Base-by-base conservation (phyloP, 768 basidiomycete species). In the Astraeus odoratus region DNA sequence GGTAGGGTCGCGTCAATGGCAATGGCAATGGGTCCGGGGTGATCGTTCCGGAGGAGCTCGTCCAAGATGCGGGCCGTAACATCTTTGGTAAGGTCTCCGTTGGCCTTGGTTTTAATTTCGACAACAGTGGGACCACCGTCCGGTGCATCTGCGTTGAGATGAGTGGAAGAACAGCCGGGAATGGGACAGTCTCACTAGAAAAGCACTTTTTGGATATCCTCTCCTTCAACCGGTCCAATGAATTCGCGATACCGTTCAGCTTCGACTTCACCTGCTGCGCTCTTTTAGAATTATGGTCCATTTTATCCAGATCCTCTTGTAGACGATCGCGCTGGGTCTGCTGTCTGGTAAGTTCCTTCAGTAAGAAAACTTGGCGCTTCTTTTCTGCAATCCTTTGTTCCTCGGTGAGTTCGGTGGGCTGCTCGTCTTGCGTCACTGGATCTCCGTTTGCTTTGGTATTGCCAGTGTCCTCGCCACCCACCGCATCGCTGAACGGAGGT, bases 401-500 rank as follows among this genome's bases (percentile, higher is more conserved):
- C 7, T 35, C 8, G 3, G 50, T 61, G 24, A 63, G 52, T 18
- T 54, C 50, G 3, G 47, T 55, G 10, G 46, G 44, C 8, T 4
- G 29, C 26, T 58, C 51, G 12, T 55, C 59, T 25, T 57, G 57
- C 20, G 51, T 51, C 5, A 49, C 35, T 1, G 44, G 38, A 5
- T 55, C 61, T 23, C 47, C 33, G 8, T 16, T 35, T 15, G 30
- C 33, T 16, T 41, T 42, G 15, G 20, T 46, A 8, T 44, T 52
- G 23, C 40, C 44, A 37, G 15, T 3, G 12, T 5, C 46, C 3
- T 25, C 38, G 27, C 41, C 45, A 13, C 51, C 52, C 12, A 16
- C 48, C 8, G 57, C 48, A 24, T 61, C 57, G 5, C 33, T 57
- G 25, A 59, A 66, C 1, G 62, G 52, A 10, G 62, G 62, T 4